Evolutionary conservation across 495 filamentous ascomycete genomes (phyloP), one percentile per base, ranked within the genome.

Genomic region (Pseudomonodictys pantanalensis): DNA sequence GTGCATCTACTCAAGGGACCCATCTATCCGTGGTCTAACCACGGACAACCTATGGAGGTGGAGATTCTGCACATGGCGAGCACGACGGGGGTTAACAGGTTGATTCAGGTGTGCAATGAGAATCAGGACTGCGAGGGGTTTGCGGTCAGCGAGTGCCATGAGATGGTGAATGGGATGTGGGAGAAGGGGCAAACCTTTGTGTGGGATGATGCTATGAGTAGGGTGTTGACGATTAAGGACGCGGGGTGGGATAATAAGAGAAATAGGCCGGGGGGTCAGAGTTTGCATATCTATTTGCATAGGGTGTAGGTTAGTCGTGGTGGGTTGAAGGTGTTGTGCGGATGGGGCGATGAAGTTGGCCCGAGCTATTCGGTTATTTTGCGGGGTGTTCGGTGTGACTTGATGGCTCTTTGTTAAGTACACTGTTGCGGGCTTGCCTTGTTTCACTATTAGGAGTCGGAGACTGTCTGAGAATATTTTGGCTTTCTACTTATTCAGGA

Each of bases 271-370:
- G 52, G 51, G 2, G 50, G 39, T 22, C 12, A 42, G 51, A 24
- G 35, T 12, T 56, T 62, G 32, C 52, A 62, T 62, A 26, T 62
- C 15, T 49, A 38, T 30, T 39, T 53, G 9, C 49, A 53, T 46
- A 43, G 42, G 30, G 29, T 42, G 9, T 61, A 48, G 28, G 46
- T 3, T n/a, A 18, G 32, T 35, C 32, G 32, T 35, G 8, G 32
- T 35, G n/a, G n/a, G 35, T 33, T 23, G 15, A 44, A 1, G 0
- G 24, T 33, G 18, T 77, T 70, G 89, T 57, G 77, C 84, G 28
- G 87, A 87, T 9, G 86, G 81, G 62, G 92, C 87, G 48, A 92
- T n/a, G n/a, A n/a, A n/a, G n/a, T n/a, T n/a, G n/a, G n/a, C n/a
- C n/a, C n/a, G n/a, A n/a, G n/a, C n/a, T n/a, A n/a, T n/a, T n/a